Conservation (phyloP, 805 yeast genomes). For the Teunomyces gatunensis region DNA sequence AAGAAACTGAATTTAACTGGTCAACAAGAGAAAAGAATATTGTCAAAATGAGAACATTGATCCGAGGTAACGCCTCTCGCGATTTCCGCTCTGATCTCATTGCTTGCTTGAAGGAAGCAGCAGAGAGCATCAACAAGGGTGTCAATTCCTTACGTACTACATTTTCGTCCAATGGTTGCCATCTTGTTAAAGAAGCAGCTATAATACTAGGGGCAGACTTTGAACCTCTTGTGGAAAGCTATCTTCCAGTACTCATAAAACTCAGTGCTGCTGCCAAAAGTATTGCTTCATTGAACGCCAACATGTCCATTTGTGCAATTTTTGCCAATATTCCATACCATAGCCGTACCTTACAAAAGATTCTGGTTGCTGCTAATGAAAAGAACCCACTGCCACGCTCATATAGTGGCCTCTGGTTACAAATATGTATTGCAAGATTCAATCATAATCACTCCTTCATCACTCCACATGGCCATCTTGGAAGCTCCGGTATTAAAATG, state of each 20-base stretch:
- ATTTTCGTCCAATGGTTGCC: conserved; percentile 71
- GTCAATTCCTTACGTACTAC: conserved; percentile 80
- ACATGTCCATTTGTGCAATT: conserved; percentile 54
- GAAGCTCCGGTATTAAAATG: conserved; percentile 29
- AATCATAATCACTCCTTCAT: conserved; percentile 28
- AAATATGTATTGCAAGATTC: conserved; percentile 56
- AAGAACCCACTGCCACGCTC: conserved; percentile 70
- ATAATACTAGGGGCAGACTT: conserved; percentile 36
- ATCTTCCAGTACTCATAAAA: conserved; percentile 48
- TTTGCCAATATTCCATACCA: conserved; percentile 55
- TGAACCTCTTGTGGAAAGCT: conserved; percentile 50
- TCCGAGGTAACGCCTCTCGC: conserved; percentile 54
- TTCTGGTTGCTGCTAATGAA: conserved; percentile 56
- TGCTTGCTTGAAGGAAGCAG: conserved; percentile 19
- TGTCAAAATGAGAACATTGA: conserved; percentile 51
- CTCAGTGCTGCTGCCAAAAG: conserved; percentile 60
- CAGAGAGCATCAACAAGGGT: conserved; percentile 64
- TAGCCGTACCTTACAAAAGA: conserved; percentile 48
- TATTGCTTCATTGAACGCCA: conserved; percentile 58
- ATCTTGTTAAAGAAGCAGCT: conserved; percentile 66
- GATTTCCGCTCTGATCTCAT: conserved; percentile 42
- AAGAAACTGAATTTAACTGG: conserved; percentile 93
- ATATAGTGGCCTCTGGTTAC: conserved; percentile 69
- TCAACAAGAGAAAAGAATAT: conserved; percentile 61
- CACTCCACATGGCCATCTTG: conserved; percentile 19